phyloP scores from a whole-genome alignment of 345 rosid species.

The Crucihimalaya himalaica region DNA sequence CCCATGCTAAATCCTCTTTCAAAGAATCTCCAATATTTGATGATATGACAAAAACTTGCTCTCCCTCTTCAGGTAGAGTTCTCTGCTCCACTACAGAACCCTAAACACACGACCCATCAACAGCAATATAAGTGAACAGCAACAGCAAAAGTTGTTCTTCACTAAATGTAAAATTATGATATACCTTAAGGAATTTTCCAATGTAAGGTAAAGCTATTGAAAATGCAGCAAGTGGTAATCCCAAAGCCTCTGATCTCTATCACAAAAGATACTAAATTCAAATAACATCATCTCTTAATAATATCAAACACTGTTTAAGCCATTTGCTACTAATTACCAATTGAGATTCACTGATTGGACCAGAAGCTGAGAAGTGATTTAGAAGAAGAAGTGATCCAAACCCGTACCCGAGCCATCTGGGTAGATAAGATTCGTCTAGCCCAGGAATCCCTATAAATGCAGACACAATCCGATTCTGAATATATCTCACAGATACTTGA shows the following conservation, averaged over 20 bases:
- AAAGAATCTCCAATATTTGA: constrained; percentile 44
- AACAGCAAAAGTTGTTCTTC: neutral
- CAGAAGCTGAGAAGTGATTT: constrained; percentile 40
- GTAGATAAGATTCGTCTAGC: constrained; percentile 84
- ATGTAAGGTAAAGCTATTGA: constrained; percentile 66
- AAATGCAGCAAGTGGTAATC: constrained; percentile 69
- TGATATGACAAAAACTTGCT: constrained; percentile 73
- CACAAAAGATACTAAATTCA: neutral
- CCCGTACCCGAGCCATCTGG: constrained; percentile 92
- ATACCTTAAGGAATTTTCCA: constrained; percentile 79
- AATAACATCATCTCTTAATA: neutral
- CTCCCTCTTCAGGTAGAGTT: constrained; percentile 58
- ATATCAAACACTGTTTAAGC: neutral
- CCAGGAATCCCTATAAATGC: constrained; percentile 71
- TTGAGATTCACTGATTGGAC: constrained; percentile 35
- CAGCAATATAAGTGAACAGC: neutral
- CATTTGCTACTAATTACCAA: constrained; percentile 21
- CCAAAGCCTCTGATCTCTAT: constrained; percentile 76
- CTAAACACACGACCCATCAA: constrained; percentile 34
- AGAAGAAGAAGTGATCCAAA: constrained; percentile 88
- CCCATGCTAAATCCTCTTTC: constrained; percentile 91
- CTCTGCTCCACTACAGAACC: constrained; percentile 56
- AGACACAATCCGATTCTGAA: neutral
- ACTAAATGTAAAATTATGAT: neutral
- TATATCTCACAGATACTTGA: neutral